These are phyloP conservation scores for Harrya chromipes DNA, from an alignment of 768 basidiomycete genomes.

Conservation along the genomic window DNA sequence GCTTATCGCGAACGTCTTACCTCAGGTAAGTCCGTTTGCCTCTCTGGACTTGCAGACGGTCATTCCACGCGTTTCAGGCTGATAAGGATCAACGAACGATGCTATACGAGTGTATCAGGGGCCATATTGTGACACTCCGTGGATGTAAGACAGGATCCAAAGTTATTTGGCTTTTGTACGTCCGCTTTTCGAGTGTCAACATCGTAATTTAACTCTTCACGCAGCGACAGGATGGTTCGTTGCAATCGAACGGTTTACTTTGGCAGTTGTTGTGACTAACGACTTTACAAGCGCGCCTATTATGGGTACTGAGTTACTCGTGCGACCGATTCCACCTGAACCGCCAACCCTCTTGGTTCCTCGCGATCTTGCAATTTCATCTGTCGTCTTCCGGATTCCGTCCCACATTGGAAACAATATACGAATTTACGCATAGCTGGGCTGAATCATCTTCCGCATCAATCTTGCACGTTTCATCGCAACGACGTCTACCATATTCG, in stretches of 20 bases:
- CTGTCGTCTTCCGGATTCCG: constrained; percentile 17
- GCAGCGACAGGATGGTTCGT: constrained; percentile 57
- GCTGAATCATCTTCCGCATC: constrained; percentile 27
- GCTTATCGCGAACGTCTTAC: constrained; percentile 77
- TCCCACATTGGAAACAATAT: constrained; percentile 22
- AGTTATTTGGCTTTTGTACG: constrained; percentile 85
- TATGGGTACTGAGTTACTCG: constrained; percentile 48
- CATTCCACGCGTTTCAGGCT: constrained; percentile 44
- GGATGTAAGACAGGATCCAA: constrained; percentile 91
- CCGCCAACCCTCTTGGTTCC: constrained; percentile 29
- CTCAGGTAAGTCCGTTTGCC: constrained; percentile 48
- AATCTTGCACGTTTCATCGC: constrained; percentile 29
- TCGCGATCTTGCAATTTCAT: constrained; percentile 24
- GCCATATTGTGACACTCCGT: constrained; percentile 85
- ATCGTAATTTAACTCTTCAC: constrained; percentile 1
- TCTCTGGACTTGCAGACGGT: background rate
- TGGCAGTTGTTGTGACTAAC: constrained; percentile 14
- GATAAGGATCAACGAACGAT: constrained; percentile 83
- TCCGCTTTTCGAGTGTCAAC: background rate
- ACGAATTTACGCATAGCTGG: constrained; percentile 23
- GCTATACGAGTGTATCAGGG: constrained; percentile 82
- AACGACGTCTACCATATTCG: constrained; percentile 18
- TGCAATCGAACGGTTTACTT: background rate
- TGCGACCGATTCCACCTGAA: constrained; percentile 3
- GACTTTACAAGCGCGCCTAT: constrained; percentile 50